Evolutionary conservation across 2,329 filamentous ascomycete genomes (phyloP).

Genomic region (Pseudogymnoascus sp.): DNA sequence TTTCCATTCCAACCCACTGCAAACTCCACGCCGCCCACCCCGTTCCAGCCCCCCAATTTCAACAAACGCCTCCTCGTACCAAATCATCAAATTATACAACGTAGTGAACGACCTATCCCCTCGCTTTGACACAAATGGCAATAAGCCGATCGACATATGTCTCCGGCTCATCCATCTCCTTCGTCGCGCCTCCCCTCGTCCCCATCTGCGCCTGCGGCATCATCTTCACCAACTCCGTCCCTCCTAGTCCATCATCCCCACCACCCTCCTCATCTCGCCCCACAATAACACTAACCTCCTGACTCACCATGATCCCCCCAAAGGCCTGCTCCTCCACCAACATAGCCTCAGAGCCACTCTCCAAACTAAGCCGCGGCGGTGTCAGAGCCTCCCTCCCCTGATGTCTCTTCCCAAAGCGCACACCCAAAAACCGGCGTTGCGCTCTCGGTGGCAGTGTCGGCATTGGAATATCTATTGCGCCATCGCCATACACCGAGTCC

Average conservation of each 20-base stretch:
- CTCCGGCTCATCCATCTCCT: conserved; percentile 3
- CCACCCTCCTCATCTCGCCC: conserved; percentile 14
- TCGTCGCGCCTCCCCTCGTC: neutral
- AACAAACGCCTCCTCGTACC: neutral
- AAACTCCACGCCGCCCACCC: neutral
- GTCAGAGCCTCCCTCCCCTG: neutral
- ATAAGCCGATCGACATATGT: neutral
- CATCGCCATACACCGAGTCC: neutral
- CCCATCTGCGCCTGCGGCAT: neutral
- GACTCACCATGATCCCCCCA: conserved; percentile 54
- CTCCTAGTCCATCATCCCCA: conserved; percentile 1
- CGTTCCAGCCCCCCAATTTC: neutral
- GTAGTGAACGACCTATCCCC: neutral
- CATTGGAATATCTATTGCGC: neutral
- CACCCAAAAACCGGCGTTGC: neutral
- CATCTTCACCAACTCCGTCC: neutral
- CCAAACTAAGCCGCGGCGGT: neutral
- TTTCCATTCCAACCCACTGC: neutral
- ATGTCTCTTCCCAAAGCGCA: neutral
- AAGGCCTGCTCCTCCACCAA: conserved; percentile 24
- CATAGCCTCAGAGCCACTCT: conserved; percentile 16
- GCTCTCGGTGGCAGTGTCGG: neutral
- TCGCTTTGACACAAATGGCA: neutral
- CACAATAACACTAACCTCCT: conserved; percentile 51
- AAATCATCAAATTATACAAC: neutral